A percentile compares a stretch with the other conserved stretches of the same genome.
Conservation (phyloP, 768 basidiomycete species). For the Leccinum arenicola region DNA sequence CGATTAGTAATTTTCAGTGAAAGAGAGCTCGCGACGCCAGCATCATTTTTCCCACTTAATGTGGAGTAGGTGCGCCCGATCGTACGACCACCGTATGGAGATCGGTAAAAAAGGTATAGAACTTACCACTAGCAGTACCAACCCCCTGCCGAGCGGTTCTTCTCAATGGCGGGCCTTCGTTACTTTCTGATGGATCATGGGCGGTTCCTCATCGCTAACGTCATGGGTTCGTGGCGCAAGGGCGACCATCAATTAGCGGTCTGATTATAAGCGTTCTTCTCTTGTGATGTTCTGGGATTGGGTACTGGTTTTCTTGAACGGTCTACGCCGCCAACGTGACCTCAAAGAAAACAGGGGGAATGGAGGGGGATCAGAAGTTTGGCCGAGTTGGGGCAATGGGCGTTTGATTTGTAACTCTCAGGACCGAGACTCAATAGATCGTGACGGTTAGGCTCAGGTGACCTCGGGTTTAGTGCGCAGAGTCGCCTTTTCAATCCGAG, state of each 20-base stretch:
- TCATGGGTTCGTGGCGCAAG: background rate
- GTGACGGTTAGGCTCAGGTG: background rate
- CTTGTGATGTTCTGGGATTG: background rate
- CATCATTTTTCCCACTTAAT: conserved; percentile 61
- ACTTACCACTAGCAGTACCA: background rate
- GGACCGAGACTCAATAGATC: background rate
- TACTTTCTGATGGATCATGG: conserved; percentile 13
- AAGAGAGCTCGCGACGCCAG: conserved; percentile 46
- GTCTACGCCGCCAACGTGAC: background rate
- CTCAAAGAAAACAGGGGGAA: background rate
- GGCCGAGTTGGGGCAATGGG: background rate
- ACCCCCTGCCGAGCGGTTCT: conserved; percentile 3
- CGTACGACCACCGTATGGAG: background rate
- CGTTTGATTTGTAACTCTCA: background rate
- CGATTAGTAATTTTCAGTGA: conserved; percentile 61
- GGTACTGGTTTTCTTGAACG: background rate
- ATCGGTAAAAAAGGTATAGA: background rate
- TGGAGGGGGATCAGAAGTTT: conserved; percentile 1
- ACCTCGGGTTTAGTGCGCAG: background rate
- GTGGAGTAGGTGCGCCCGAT: conserved; percentile 67
- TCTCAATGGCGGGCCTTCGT: conserved; percentile 14
- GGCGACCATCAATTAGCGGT: conserved; percentile 4
- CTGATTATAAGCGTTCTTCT: background rate
- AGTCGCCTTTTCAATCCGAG: background rate
- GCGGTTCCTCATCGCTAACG: conserved; percentile 3